These are phyloP conservation scores for Pyronema domesticum DNA, from an alignment of 495 filamentous ascomycete species.

Conservation along the genomic window DNA sequence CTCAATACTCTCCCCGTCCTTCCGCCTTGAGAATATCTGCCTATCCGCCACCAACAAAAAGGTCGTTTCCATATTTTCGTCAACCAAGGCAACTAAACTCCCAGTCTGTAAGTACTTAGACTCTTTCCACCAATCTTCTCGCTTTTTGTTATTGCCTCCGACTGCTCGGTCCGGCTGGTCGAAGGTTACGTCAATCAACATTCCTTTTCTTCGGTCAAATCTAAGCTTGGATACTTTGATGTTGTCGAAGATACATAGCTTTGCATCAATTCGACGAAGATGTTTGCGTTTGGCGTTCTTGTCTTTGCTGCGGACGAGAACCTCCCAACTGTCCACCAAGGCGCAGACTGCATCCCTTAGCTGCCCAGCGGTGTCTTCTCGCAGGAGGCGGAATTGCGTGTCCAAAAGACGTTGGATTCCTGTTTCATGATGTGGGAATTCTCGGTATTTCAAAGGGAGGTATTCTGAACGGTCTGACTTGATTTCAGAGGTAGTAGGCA, in stretches of 20 bases:
- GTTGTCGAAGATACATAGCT: constrained; percentile 29
- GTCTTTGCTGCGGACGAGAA: constrained; percentile 6
- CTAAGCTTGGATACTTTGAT: constrained; percentile 25
- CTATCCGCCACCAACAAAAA: constrained; percentile 38
- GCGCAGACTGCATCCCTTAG: constrained; percentile 38
- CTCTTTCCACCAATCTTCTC: constrained; percentile 41
- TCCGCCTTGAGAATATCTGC: constrained; percentile 5
- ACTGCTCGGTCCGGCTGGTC: constrained; percentile 33
- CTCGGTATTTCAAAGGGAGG: constrained; percentile 37
- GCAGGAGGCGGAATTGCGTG: constrained; percentile 48
- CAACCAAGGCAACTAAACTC: constrained; percentile 41
- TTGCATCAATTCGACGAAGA: constrained; percentile 10
- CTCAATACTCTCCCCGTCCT: neutral
- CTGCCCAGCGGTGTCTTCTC: constrained; percentile 48
- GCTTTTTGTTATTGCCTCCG: constrained; percentile 22
- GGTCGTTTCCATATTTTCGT: constrained; percentile 29
- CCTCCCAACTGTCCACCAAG: constrained; percentile 26
- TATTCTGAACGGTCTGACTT: constrained; percentile 36
- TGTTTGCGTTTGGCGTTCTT: constrained; percentile 6
- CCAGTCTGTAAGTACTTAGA: constrained; percentile 39
- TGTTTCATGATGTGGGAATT: constrained; percentile 34
- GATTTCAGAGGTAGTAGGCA: constrained; percentile 49
- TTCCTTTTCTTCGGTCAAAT: constrained; percentile 34
- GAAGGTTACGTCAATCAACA: constrained; percentile 39
- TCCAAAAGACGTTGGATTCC: constrained; percentile 48